Percentiles rank a stretch among this genome's conserved stretches.
phyloP scores from a whole-genome alignment of 2,329 filamentous ascomycete species.

The Tolypocladium inflatum region DNA sequence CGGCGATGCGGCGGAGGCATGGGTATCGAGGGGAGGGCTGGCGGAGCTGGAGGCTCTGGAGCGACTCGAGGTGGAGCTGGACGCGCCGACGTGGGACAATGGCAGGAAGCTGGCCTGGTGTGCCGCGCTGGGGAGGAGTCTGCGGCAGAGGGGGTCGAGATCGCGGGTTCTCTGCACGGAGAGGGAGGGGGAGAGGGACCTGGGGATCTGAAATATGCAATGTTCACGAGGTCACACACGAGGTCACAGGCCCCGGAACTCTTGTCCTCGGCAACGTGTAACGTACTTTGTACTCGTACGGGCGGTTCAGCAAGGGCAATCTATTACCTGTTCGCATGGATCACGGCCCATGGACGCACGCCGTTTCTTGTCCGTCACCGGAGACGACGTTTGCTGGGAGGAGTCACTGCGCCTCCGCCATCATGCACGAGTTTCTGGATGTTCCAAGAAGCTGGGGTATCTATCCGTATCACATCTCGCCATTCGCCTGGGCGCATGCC shows the following conservation, averaged over 20 bases:
- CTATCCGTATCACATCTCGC: neutral
- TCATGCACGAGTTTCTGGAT: too few relatives aligned
- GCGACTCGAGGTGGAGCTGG: slow-evolving; percentile 31
- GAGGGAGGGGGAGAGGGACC: slow-evolving; percentile 5
- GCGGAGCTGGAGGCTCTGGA: slow-evolving; percentile 18
- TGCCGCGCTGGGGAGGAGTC: slow-evolving; percentile 14
- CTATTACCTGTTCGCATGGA: too few relatives aligned
- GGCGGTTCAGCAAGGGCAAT: too few relatives aligned
- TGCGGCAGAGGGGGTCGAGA: slow-evolving; percentile 10
- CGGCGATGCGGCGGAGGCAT: slow-evolving; percentile 5
- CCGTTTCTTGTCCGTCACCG: too few relatives aligned
- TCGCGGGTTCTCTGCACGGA: slow-evolving; percentile 15
- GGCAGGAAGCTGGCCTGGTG: slow-evolving; percentile 26
- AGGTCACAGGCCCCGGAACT: neutral
- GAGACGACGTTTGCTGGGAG: too few relatives aligned
- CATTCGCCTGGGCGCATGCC: neutral
- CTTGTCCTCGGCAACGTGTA: neutral
- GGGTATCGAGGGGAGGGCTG: slow-evolving; percentile 20
- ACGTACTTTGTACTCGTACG: too few relatives aligned
- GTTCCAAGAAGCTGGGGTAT: neutral
- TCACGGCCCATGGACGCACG: too few relatives aligned
- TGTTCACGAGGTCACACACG: neutral
- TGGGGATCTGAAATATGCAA: neutral
- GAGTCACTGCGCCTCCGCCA: too few relatives aligned
- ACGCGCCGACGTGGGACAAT: slow-evolving; percentile 18